These are phyloP conservation scores for Cystobasidium pallidum DNA, from an alignment of 1,284 basidiomycete species.

Conservation along the genomic window DNA sequence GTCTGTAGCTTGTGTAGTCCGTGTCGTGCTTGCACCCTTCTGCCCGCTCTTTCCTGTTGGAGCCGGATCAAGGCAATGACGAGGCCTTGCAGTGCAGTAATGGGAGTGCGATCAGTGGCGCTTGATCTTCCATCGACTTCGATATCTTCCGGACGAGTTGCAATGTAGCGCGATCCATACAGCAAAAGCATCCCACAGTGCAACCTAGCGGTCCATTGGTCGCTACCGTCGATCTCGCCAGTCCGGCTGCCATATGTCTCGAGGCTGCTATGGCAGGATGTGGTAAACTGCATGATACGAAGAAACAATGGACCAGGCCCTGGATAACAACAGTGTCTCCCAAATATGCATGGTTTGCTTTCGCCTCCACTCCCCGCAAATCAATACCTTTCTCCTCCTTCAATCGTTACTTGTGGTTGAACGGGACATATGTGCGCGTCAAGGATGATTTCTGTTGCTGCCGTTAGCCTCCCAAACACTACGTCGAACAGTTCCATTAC, in stretches of 20 bases:
- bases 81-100: neutral
- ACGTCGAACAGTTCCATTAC: neutral
- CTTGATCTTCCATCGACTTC: slow-evolving; percentile 30
- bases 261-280: no score
- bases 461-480: neutral
- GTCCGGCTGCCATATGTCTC: no score
- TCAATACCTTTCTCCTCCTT: neutral
- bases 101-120: neutral
- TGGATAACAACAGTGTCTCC: no score
- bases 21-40: neutral
- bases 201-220: no score
- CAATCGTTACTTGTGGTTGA: neutral
- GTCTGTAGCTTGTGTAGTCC: neutral
- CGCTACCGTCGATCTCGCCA: no score
- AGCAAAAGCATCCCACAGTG: no score
- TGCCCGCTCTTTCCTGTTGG: neutral
- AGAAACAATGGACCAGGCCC: no score
- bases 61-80: slow-evolving; percentile 3
- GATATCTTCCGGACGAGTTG: neutral
- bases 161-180: neutral
- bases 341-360: no score
- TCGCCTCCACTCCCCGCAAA: neutral
- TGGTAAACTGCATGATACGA: no score
- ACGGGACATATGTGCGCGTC: neutral
- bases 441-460: neutral